Evolutionary conservation across 1,284 basidiomycete genomes (phyloP).

Genomic region (Puccinia polysora): DNA sequence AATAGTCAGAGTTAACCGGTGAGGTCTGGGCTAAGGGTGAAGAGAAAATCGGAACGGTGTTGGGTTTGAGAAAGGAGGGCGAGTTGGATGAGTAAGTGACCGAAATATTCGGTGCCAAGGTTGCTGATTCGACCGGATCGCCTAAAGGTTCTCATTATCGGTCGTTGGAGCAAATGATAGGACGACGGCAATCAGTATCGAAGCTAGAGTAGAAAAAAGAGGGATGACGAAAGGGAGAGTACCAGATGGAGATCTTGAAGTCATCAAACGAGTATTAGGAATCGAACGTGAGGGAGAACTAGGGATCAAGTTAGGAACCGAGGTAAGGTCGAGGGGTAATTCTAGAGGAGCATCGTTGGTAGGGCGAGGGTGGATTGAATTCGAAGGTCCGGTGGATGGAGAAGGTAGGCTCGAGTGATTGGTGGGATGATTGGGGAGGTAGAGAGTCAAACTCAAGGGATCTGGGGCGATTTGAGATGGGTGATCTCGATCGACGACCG

Average conservation of each 20-base stretch:
- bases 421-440: no score
- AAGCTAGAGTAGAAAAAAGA: background rate
- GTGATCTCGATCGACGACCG: no score
- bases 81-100: background rate
- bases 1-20: background rate
- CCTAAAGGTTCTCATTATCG: background rate
- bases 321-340: no score
- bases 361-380: no score
- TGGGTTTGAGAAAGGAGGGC: constrained; percentile 9
- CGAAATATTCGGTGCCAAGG: background rate
- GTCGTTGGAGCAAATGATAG: background rate
- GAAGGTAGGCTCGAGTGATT: no score
- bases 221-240: background rate
- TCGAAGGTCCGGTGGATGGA: no score
- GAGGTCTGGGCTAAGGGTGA: constrained; percentile 30
- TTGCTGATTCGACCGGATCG: background rate
- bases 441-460: no score
- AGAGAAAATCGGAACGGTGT: constrained; percentile 28
- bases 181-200: background rate
- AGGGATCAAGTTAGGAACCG: no score
- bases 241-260: background rate
- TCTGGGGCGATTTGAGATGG: no score
- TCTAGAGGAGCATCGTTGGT: no score
- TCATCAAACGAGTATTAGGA: background rate
- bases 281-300: no score